A percentile compares a stretch with the other conserved stretches of the same genome.
phyloP scores from a whole-genome alignment of 1,284 basidiomycete genomes.

The Malassezia furfur region DNA sequence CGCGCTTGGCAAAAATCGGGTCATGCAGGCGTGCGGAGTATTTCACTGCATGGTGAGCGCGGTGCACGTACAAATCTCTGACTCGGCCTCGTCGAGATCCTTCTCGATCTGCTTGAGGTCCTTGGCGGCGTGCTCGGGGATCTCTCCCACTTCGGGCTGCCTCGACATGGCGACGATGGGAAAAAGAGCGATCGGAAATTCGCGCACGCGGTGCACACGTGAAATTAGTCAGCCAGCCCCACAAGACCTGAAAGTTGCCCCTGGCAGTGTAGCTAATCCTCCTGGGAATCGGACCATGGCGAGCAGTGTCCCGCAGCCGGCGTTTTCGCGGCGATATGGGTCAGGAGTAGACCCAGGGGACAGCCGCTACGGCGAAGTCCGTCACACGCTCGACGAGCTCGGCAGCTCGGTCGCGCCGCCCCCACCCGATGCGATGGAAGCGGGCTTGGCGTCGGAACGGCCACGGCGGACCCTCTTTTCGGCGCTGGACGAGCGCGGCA shows the following conservation, averaged over 20 bases:
- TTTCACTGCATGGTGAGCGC: conserved; percentile 22
- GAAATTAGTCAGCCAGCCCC: conserved; percentile 2
- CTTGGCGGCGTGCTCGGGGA: conserved; percentile 15
- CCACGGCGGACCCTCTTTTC: not conserved
- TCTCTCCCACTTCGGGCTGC: conserved; percentile 15
- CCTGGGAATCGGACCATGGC: not conserved
- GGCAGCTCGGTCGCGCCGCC: conserved; percentile 10
- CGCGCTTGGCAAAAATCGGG: conserved; percentile 40
- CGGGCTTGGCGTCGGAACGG: not conserved
- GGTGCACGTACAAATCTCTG: conserved; percentile 18
- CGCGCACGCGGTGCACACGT: not conserved
- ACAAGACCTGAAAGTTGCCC: not conserved
- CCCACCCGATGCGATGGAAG: conserved; percentile 11
- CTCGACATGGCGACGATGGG: conserved; percentile 14
- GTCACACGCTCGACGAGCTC: not conserved
- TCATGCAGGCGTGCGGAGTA: conserved; percentile 32
- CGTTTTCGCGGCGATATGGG: conserved; percentile 12
- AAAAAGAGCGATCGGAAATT: not conserved
- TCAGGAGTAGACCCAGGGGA: not conserved
- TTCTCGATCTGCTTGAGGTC: conserved; percentile 28
- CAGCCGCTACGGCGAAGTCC: not conserved
- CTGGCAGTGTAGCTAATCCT: not conserved
- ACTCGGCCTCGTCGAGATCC: conserved; percentile 31
- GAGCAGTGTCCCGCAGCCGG: not conserved
- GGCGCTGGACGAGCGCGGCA: not conserved